phyloP scores from a whole-genome alignment of 2,329 filamentous ascomycete species.

The Phyllosticta citribraziliensis region DNA sequence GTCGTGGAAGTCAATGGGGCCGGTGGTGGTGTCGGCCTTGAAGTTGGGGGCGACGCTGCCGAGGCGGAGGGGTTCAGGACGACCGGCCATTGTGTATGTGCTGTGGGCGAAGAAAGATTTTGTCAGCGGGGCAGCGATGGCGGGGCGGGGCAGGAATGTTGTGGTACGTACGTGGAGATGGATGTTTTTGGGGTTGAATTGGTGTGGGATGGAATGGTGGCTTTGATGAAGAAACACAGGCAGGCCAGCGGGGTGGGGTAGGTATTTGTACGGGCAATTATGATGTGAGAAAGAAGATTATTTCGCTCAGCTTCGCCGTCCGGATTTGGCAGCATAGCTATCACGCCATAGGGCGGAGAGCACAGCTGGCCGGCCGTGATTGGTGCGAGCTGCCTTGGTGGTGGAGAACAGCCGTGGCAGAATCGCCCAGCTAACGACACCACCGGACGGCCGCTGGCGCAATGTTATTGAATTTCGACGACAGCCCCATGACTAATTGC shows the following conservation, averaged over 20 bases:
- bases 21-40: conserved; percentile 68
- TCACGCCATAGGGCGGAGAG: no score
- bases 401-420: no score
- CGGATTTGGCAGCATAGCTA: not conserved
- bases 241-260: not conserved
- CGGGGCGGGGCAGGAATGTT: not conserved
- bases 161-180: not conserved
- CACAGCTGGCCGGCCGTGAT: not conserved
- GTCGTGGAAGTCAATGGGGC: conserved; percentile 73
- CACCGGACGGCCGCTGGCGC: no score
- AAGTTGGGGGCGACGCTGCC: conserved; percentile 70
- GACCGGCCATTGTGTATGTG: conserved; percentile 12
- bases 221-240: not conserved
- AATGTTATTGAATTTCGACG: no score
- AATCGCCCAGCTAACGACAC: no score
- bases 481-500: no score
- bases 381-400: not conserved
- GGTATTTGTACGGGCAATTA: conserved; percentile 8
- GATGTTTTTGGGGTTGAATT: not conserved
- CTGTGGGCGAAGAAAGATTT: not conserved
- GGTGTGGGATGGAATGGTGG: not conserved
- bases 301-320: not conserved
- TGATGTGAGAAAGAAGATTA: conserved; percentile 8
- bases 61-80: conserved; percentile 45
- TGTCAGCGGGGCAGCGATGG: not conserved